Evolutionary conservation across 345 rosid species (phyloP).

Genomic region (Linum tenue): DNA sequence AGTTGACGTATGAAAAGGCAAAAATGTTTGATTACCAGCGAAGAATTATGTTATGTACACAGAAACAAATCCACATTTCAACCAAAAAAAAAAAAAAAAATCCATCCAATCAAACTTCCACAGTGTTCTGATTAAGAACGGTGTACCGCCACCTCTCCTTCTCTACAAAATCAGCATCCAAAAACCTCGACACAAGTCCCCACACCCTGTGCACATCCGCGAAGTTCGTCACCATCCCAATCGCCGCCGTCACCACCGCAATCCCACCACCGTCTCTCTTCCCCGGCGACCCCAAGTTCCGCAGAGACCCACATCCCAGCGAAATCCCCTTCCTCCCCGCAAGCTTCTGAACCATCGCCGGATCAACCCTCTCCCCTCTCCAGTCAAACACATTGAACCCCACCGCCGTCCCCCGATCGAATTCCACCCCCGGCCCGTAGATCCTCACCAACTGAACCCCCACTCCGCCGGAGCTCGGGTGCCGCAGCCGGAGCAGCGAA

Average conservation of each 20-base stretch:
- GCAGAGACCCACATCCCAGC: slow-evolving; percentile 39
- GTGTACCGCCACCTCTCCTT: slow-evolving; percentile 81
- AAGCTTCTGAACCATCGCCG: slow-evolving; percentile 59
- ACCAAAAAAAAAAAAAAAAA: no score
- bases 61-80: not conserved
- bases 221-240: slow-evolving; percentile 68
- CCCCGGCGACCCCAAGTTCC: slow-evolving; percentile 29
- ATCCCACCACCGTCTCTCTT: slow-evolving; percentile 23
- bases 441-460: slow-evolving; percentile 40
- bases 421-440: slow-evolving; percentile 53
- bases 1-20: no score
- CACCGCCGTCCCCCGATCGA: slow-evolving; percentile 44
- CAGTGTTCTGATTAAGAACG: slow-evolving; percentile 53
- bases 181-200: slow-evolving; percentile 63
- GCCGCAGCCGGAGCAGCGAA: slow-evolving; percentile 55
- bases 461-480: slow-evolving; percentile 40
- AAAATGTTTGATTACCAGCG: no score
- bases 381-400: slow-evolving; percentile 84
- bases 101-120: slow-evolving; percentile 26
- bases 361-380: slow-evolving; percentile 70
- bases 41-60: not conserved
- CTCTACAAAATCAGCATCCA: slow-evolving; percentile 92
- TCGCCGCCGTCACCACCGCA: slow-evolving; percentile 42
- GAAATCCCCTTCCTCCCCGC: slow-evolving; percentile 61
- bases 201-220: slow-evolving; percentile 70